Conservation (phyloP, 1,139 yeast genomes). For the Torulaspora globosa region DNA sequence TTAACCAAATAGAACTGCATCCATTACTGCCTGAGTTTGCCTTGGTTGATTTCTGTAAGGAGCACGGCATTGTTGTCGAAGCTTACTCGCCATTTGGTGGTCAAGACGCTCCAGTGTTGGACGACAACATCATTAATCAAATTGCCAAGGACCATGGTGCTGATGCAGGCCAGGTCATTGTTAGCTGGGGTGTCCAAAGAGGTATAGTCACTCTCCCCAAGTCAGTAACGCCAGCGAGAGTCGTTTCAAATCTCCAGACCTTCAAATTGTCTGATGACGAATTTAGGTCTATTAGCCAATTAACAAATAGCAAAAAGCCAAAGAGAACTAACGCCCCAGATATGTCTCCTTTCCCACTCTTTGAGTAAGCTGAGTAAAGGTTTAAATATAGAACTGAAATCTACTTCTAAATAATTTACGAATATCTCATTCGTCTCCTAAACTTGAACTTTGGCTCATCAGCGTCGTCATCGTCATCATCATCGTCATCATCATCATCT, state of each 20-base stretch:
- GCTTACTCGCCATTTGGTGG: slow-evolving; percentile 84
- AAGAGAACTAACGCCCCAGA: slow-evolving; percentile 47
- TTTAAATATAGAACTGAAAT: background rate
- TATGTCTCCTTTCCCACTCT: slow-evolving; percentile 39
- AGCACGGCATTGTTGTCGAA: slow-evolving; percentile 56
- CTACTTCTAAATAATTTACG: background rate
- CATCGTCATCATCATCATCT: slow-evolving; percentile 15
- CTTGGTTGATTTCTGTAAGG: slow-evolving; percentile 50
- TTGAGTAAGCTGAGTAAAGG: slow-evolving; percentile 18
- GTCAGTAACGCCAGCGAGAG: slow-evolving; percentile 58
- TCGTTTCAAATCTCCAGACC: slow-evolving; percentile 52
- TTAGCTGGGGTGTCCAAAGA: slow-evolving; percentile 71
- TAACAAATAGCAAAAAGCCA: slow-evolving; percentile 47
- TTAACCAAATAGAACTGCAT: slow-evolving; percentile 71
- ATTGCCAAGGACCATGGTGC: slow-evolving; percentile 56
- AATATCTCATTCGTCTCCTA: slow-evolving; percentile 23
- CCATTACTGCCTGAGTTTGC: slow-evolving; percentile 71
- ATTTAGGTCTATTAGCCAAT: slow-evolving; percentile 44
- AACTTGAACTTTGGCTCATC: slow-evolving; percentile 41
- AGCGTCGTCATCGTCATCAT: slow-evolving; percentile 32
- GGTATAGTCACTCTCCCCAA: slow-evolving; percentile 72
- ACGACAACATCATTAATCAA: slow-evolving; percentile 45
- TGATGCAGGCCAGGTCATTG: slow-evolving; percentile 56
- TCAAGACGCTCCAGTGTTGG: slow-evolving; percentile 58
- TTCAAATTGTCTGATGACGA: slow-evolving; percentile 54